Evolutionary conservation across 441 rosid genomes (phyloP).

Genomic region (Manihot esculenta): DNA sequence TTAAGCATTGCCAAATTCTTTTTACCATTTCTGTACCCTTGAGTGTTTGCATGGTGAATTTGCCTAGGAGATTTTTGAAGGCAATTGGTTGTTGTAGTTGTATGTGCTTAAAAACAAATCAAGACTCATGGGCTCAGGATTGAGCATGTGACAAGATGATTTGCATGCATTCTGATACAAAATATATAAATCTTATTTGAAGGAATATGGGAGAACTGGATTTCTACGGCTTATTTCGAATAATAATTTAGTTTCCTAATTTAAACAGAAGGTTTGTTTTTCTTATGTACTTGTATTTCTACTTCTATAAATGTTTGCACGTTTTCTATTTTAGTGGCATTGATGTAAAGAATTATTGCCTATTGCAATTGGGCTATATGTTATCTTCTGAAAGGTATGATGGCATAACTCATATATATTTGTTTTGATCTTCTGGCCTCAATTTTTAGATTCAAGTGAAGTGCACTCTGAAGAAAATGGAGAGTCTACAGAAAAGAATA

Average conservation of each 20-base stretch:
- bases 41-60: neutral
- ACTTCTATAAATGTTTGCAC: neutral
- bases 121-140: neutral
- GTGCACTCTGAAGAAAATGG: conserved; percentile 57
- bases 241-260: neutral
- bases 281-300: neutral
- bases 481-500: conserved; percentile 49
- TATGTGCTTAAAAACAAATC: neutral
- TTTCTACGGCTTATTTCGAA: neutral
- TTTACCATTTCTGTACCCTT: neutral
- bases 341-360: neutral
- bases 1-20: neutral
- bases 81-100: neutral
- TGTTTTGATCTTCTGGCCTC: conserved; percentile 7
- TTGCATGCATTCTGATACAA: neutral
- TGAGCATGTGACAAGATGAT: neutral
- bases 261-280: neutral
- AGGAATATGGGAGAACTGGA: conserved; percentile 4
- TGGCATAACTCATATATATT: neutral
- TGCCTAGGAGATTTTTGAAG: neutral
- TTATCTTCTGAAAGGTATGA: neutral
- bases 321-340: neutral
- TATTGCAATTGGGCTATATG: neutral
- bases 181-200: neutral
- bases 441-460: conserved; percentile 55